Percentiles rank a stretch among this genome's conserved stretches.
These are phyloP conservation scores for Salix exigua DNA, from an alignment of 345 rosid species.

Conservation along the genomic window DNA sequence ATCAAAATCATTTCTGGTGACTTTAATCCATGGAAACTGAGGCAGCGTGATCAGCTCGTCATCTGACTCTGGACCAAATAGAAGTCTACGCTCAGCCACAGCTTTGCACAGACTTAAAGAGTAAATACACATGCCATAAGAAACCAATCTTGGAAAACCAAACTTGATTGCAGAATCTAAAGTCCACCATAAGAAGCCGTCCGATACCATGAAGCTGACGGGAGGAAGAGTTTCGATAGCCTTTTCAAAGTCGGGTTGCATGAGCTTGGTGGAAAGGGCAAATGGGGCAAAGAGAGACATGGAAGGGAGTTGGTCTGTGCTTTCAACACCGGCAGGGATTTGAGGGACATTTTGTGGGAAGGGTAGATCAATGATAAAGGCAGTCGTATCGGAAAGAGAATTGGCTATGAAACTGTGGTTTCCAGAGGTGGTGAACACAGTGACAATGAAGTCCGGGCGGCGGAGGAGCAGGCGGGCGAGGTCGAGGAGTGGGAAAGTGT, in stretches of 20 bases:
- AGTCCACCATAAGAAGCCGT: constrained; percentile 81
- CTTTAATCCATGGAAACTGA: constrained; percentile 63
- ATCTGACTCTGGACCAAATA: constrained; percentile 19
- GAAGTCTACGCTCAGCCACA: neutral
- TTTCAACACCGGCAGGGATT: constrained; percentile 53
- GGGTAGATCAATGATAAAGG: constrained; percentile 43
- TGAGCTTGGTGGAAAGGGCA: constrained; percentile 48
- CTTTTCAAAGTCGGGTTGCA: constrained; percentile 53
- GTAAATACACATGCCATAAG: constrained; percentile 46
- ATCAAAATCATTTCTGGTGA: constrained; percentile 43
- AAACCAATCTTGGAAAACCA: constrained; percentile 50
- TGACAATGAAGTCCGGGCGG: constrained; percentile 31
- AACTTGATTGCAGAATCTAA: constrained; percentile 58
- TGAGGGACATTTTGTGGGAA: constrained; percentile 46
- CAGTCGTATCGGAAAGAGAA: constrained; percentile 35
- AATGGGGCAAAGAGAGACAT: constrained; percentile 48
- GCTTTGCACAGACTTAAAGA: constrained; percentile 8
- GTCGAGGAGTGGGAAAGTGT: constrained; percentile 67
- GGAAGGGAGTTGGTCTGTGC: constrained; percentile 68
- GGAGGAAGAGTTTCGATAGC: constrained; percentile 35
- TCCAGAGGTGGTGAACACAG: constrained; percentile 67
- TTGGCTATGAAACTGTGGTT: constrained; percentile 51
- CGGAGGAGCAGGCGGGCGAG: constrained; percentile 60
- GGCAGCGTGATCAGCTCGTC: constrained; percentile 47
- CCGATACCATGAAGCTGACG: constrained; percentile 58